Percentiles rank a stretch among this genome's conserved stretches.
Conservation (phyloP, 768 basidiomycete species). For the Amanita muscaria region DNA sequence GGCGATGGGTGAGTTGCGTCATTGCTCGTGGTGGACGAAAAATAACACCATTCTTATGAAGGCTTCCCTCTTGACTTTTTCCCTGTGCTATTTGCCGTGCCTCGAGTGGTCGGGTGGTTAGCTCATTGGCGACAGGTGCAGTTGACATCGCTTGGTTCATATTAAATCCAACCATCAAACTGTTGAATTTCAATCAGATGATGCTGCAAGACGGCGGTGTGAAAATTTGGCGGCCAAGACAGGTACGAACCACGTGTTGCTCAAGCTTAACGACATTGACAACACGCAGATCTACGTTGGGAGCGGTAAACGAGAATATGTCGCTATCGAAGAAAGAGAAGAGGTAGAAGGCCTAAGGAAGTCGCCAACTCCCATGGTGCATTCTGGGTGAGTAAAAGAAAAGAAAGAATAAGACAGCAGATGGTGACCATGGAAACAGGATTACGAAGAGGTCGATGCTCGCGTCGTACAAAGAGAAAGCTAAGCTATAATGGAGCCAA, state of each 20-base stretch:
- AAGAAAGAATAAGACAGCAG: background rate
- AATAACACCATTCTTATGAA: background rate
- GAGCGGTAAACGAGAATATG: slow-evolving; percentile 63
- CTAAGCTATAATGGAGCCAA: slow-evolving; percentile 31
- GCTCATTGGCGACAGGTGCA: slow-evolving; percentile 83
- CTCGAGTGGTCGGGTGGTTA: slow-evolving; percentile 88
- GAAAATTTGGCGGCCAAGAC: slow-evolving; percentile 88
- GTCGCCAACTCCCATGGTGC: slow-evolving; percentile 54
- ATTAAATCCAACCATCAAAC: slow-evolving; percentile 6
- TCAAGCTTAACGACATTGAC: slow-evolving; percentile 6
- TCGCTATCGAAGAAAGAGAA: slow-evolving; percentile 51
- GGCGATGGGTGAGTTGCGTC: slow-evolving; percentile 60
- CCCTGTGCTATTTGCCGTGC: slow-evolving; percentile 89
- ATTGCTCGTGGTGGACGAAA: background rate
- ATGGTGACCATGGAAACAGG: slow-evolving; percentile 24
- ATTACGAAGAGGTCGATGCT: slow-evolving; percentile 62
- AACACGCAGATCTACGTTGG: slow-evolving; percentile 67
- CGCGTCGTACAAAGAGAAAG: slow-evolving; percentile 46
- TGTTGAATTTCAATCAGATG: slow-evolving; percentile 46
- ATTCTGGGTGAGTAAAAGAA: slow-evolving; percentile 60
- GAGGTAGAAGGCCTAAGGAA: slow-evolving; percentile 45
- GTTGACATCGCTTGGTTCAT: background rate
- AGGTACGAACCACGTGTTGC: slow-evolving; percentile 35
- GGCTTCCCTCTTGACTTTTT: slow-evolving; percentile 86
- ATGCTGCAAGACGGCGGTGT: slow-evolving; percentile 86